A percentile compares a stretch with the other conserved stretches of the same genome.
Conservation (phyloP, 2,329 filamentous ascomycete genomes). For the Hyphodiscus sp. region DNA sequence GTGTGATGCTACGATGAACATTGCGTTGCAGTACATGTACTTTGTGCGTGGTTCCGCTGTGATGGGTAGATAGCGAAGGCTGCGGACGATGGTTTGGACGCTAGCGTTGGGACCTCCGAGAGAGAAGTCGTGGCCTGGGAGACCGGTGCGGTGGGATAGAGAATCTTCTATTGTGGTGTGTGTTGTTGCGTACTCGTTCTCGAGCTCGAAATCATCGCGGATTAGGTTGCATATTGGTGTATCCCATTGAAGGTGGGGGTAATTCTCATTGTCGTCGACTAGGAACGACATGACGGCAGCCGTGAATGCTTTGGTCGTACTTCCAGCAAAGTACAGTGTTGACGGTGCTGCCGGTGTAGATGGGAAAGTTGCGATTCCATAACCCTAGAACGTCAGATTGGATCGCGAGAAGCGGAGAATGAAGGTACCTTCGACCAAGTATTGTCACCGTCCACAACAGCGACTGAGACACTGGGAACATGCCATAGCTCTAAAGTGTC, state of each 20-base stretch:
- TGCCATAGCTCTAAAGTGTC: slow-evolving; percentile 35
- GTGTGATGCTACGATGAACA: slow-evolving; percentile 40
- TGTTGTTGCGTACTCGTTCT: slow-evolving; percentile 39
- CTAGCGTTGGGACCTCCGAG: slow-evolving; percentile 30
- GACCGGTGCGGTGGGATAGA: slow-evolving; percentile 45
- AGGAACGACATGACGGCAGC: slow-evolving; percentile 45
- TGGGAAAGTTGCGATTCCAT: slow-evolving; percentile 33
- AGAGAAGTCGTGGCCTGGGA: slow-evolving; percentile 37
- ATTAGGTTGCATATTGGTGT: slow-evolving; percentile 42
- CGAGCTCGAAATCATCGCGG: slow-evolving; percentile 45
- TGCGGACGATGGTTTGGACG: slow-evolving; percentile 31
- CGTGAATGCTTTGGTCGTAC: slow-evolving; percentile 50
- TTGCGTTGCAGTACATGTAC: slow-evolving; percentile 45
- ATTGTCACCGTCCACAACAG: slow-evolving; percentile 39
- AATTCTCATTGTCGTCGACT: slow-evolving; percentile 37
- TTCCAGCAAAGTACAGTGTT: slow-evolving; percentile 49
- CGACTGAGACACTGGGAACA: slow-evolving; percentile 43
- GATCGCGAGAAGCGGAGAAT: slow-evolving; percentile 4
- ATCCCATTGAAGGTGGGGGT: slow-evolving; percentile 37
- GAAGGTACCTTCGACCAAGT: slow-evolving; percentile 33
- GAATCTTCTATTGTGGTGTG: slow-evolving; percentile 49
- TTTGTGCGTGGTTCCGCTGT: slow-evolving; percentile 37
- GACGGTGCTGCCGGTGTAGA: slow-evolving; percentile 35
- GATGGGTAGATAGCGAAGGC: slow-evolving; percentile 40
- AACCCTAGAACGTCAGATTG: slow-evolving; percentile 27